Conservation (phyloP, 2,329 filamentous ascomycete genomes). For the Arthrobotrys sphaeroides region DNA sequence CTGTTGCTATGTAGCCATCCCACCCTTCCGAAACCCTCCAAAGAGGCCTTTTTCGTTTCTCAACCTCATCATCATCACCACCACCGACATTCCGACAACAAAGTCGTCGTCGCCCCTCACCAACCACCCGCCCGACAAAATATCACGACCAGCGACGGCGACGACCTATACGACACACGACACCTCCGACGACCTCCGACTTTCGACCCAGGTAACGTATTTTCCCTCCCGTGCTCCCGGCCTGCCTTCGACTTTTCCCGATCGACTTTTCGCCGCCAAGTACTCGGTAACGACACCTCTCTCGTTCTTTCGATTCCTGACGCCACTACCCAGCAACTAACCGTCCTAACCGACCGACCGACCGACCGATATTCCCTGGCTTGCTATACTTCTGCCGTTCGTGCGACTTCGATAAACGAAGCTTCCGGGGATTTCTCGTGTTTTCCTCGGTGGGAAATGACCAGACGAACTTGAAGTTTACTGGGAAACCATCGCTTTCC, state of each 20-base stretch:
- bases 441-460: slow-evolving; percentile 28
- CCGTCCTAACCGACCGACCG: slow-evolving; percentile 24
- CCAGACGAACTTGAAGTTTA: slow-evolving; percentile 26
- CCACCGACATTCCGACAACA: slow-evolving; percentile 11
- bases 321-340: slow-evolving; percentile 20
- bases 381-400: slow-evolving; percentile 1
- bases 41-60: slow-evolving; percentile 12
- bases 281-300: slow-evolving; percentile 49
- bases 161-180: not conserved
- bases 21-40: slow-evolving; percentile 15
- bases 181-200: not conserved
- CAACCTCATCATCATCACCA: slow-evolving; percentile 42
- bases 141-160: slow-evolving; percentile 30
- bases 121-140: not conserved
- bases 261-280: slow-evolving; percentile 30
- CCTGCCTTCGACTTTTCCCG: slow-evolving; percentile 36
- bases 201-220: slow-evolving; percentile 47
- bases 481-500: slow-evolving; percentile 12
- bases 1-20: slow-evolving; percentile 28
- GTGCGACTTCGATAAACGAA: slow-evolving; percentile 30
- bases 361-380: slow-evolving; percentile 6
- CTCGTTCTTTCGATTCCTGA: slow-evolving; percentile 30
- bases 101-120: slow-evolving; percentile 15
- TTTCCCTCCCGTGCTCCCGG: slow-evolving; percentile 35
- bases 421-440: not conserved